These are phyloP conservation scores for Colletotrichum melonis DNA, from an alignment of 2,329 filamentous ascomycete species.

Conservation along the genomic window DNA sequence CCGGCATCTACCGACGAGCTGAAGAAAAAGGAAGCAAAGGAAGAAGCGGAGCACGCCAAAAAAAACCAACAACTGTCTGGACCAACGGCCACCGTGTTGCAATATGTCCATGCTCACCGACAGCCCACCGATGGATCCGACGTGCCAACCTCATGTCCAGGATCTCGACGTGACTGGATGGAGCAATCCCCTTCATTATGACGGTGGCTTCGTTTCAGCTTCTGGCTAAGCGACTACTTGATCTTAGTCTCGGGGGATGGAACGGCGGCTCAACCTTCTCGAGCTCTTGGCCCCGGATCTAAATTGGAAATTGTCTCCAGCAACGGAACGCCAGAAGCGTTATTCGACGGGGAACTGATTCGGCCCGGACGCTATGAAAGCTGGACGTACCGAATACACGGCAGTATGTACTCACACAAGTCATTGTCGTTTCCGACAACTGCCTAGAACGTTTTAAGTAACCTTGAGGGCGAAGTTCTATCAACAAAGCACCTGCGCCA, in stretches of 20 bases:
- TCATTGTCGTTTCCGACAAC: too few relatives aligned
- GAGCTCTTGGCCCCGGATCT: slow-evolving; percentile 11
- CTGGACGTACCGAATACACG: slow-evolving; percentile 1
- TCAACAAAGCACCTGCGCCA: slow-evolving; percentile 3
- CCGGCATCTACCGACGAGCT: slow-evolving; percentile 2
- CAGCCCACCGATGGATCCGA: neutral
- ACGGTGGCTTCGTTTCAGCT: slow-evolving; percentile 19
- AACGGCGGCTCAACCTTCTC: slow-evolving; percentile 22
- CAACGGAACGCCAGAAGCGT: neutral
- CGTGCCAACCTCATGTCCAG: too few relatives aligned
- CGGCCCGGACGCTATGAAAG: neutral
- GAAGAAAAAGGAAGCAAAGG: neutral
- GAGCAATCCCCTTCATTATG: neutral
- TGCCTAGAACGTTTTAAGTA: neutral
- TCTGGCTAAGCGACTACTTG: neutral
- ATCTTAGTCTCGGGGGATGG: slow-evolving; percentile 8
- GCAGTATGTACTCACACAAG: neutral
- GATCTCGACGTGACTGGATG: neutral
- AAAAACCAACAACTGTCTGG: neutral
- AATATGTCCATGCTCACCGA: neutral
- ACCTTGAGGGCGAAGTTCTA: slow-evolving; percentile 5
- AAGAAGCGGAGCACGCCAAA: neutral
- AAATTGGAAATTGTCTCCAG: neutral
- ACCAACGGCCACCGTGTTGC: neutral
- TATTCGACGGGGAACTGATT: neutral